Conservation (phyloP, 768 basidiomycete genomes). For the Naganishia kalamii region DNA sequence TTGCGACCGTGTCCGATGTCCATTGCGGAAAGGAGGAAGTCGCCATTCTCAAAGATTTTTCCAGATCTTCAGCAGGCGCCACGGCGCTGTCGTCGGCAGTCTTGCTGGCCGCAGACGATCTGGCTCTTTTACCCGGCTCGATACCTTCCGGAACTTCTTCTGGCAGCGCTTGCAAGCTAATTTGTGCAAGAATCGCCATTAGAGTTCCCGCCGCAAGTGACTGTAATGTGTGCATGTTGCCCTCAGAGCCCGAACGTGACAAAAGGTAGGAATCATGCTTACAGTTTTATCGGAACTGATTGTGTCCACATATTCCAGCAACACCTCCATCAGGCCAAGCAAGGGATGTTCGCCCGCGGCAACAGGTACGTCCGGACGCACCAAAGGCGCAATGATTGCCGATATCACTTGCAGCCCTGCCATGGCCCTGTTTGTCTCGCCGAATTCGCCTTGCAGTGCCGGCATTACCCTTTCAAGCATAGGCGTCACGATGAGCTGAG, state of each 20-base stretch:
- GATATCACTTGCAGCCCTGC: constrained; percentile 11
- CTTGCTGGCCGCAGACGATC: not conserved
- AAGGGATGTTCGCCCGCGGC: constrained; percentile 6
- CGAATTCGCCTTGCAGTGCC: constrained; percentile 51
- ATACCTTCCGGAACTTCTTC: constrained; percentile 24
- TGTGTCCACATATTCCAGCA: constrained; percentile 55
- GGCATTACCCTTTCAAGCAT: constrained; percentile 77
- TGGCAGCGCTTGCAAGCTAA: constrained; percentile 64
- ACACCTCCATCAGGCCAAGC: constrained; percentile 11
- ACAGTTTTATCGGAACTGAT: constrained; percentile 63
- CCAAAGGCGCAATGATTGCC: not conserved
- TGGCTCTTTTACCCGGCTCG: constrained; percentile 1
- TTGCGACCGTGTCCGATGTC: constrained; percentile 15
- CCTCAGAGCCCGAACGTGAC: too few species aligned
- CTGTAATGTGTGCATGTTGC: not conserved
- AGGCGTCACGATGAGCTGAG: constrained; percentile 73
- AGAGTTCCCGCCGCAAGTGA: constrained; percentile 39
- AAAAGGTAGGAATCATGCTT: constrained; percentile 27
- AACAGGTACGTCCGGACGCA: constrained; percentile 2
- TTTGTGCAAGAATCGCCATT: constrained; percentile 67
- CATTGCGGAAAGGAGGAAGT: constrained; percentile 19
- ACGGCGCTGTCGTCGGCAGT: not conserved
- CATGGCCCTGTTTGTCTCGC: constrained; percentile 17
- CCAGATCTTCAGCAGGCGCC: constrained; percentile 12
- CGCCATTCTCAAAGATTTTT: constrained; percentile 10